phyloP scores from a whole-genome alignment of 1,284 basidiomycete species.

The Coniferiporia weirii region DNA sequence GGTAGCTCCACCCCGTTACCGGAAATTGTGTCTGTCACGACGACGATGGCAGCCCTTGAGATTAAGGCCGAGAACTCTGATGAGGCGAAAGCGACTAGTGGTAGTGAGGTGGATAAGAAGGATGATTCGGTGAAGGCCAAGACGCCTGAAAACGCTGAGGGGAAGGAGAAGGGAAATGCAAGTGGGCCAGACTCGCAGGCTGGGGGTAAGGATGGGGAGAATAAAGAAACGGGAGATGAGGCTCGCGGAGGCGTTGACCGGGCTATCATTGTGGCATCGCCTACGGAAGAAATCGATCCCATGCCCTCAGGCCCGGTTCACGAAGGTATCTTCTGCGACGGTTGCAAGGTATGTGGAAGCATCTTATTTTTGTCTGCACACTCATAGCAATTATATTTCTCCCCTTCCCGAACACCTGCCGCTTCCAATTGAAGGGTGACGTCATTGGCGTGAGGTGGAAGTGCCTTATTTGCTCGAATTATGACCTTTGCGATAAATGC shows the following conservation, averaged over 20 bases:
- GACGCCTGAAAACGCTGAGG: background rate
- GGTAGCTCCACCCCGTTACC: no score
- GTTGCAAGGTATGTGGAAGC: constrained; percentile 9
- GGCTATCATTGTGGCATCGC: background rate
- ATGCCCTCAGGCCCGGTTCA: background rate
- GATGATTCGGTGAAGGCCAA: no score
- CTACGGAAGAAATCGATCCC: background rate
- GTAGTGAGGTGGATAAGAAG: no score
- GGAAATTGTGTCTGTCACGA: no score
- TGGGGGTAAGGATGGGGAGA: background rate
- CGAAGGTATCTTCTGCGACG: constrained; percentile 7
- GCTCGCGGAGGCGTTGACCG: background rate
- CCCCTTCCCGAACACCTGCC: background rate
- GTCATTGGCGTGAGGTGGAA: constrained; percentile 19
- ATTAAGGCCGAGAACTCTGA: no score
- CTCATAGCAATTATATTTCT: background rate
- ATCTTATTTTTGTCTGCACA: background rate
- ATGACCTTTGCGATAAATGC: constrained; percentile 22
- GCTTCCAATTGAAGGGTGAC: background rate
- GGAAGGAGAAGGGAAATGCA: background rate
- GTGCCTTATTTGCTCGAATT: constrained; percentile 18
- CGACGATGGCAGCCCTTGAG: no score
- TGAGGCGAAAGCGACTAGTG: no score
- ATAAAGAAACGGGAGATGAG: background rate
- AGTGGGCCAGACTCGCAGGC: background rate